These are phyloP conservation scores for Pseudopithomyces chartarum DNA, from an alignment of 2,329 filamentous ascomycete genomes.

Conservation along the genomic window DNA sequence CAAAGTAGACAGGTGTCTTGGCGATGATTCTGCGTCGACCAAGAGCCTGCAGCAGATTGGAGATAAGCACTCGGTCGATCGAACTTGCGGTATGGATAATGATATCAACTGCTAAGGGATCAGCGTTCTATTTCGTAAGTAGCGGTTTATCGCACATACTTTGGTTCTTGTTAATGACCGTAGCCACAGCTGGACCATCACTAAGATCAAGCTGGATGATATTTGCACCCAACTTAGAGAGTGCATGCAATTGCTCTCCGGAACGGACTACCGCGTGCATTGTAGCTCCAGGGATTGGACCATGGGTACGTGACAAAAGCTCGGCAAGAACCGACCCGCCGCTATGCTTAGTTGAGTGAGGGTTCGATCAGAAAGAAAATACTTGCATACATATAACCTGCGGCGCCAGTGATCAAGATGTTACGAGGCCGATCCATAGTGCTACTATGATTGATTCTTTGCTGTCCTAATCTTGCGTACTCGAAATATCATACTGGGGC, in stretches of 20 bases:
- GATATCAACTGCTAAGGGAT: constrained; percentile 12
- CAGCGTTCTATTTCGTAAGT: neutral
- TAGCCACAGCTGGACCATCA: constrained; percentile 9
- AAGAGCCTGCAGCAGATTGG: constrained; percentile 13
- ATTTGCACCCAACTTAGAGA: constrained; percentile 15
- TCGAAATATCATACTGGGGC: no score
- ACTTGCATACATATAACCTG: constrained; percentile 17
- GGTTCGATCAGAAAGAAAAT: neutral
- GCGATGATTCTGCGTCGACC: constrained; percentile 9
- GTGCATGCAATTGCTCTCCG: constrained; percentile 12
- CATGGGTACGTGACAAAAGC: constrained; percentile 6
- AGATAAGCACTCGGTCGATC: neutral
- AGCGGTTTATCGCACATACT: neutral
- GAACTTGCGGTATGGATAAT: constrained; percentile 17
- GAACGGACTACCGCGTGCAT: constrained; percentile 14
- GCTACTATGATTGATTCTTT: neutral
- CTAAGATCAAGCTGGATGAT: constrained; percentile 10
- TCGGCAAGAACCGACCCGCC: constrained; percentile 17
- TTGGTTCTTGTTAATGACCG: constrained; percentile 13
- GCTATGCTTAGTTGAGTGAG: constrained; percentile 5
- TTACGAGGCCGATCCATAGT: constrained; percentile 10
- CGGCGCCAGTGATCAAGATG: constrained; percentile 20
- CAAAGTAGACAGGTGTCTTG: constrained; percentile 13
- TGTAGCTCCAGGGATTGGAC: constrained; percentile 4
- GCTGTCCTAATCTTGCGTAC: no score